A percentile compares a stretch with the other conserved stretches of the same genome.
phyloP scores from a whole-genome alignment of 2,329 filamentous ascomycete species.

The Venturia carpophila region DNA sequence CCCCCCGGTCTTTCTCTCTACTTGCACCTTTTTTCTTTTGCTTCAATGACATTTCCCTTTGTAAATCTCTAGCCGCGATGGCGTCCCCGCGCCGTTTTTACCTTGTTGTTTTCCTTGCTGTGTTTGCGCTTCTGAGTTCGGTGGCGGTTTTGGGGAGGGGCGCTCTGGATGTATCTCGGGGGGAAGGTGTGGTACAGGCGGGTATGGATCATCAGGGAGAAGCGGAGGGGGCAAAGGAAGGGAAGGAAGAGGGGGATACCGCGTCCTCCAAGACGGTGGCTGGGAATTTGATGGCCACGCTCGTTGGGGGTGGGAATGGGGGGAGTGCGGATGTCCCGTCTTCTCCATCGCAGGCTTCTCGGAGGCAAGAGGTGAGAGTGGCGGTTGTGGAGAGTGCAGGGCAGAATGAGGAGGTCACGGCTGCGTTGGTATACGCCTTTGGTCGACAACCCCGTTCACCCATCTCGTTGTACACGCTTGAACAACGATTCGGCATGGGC shows the following conservation, averaged over 20 bases:
- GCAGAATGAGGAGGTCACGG: slow-evolving; percentile 28
- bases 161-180: too few relatives aligned
- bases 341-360: not conserved
- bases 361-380: not conserved
- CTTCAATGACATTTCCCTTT: not conserved
- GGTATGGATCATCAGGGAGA: too few relatives aligned
- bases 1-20: too few relatives aligned
- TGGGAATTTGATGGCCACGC: not conserved
- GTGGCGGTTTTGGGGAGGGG: not conserved
- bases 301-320: not conserved
- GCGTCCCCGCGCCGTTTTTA: slow-evolving; percentile 6
- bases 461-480: slow-evolving; percentile 24
- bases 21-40: too few relatives aligned
- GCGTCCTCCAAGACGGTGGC: not conserved
- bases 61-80: not conserved
- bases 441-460: slow-evolving; percentile 23
- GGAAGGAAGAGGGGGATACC: not conserved
- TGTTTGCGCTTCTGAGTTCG: slow-evolving; percentile 5
- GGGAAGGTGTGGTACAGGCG: not conserved
- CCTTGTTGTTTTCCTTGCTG: not conserved
- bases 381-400: slow-evolving; percentile 24
- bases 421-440: slow-evolving; percentile 26
- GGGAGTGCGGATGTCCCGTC: not conserved
- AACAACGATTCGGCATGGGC: slow-evolving; percentile 25
- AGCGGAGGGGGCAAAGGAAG: not conserved